phyloP scores from a whole-genome alignment of 352 stramenopile genomes.

The Globisporangium middletonii region DNA sequence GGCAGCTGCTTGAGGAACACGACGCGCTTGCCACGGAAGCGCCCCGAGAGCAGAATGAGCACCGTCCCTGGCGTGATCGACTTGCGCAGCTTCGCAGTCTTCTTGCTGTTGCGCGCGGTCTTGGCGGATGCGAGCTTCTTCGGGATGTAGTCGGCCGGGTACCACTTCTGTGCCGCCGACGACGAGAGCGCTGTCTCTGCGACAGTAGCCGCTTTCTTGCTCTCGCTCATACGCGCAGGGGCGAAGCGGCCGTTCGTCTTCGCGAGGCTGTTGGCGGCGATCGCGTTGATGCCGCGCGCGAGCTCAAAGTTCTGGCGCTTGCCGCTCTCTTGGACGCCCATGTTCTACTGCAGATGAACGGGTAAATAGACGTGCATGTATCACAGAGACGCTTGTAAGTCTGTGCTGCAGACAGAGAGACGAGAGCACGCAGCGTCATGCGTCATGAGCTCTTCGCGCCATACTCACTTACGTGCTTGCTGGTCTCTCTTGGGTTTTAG shows the following conservation, averaged over 20 bases:
- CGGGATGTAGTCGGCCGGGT: conserved; percentile 70
- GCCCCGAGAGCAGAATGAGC: conserved; percentile 96
- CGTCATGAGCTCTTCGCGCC: no score
- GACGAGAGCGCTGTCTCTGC: conserved; percentile 53
- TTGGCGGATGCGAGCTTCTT: conserved; percentile 68
- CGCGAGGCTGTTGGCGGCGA: conserved; percentile 54
- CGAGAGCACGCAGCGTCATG: no score
- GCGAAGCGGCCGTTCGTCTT: conserved; percentile 55
- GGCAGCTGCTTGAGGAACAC: conserved; percentile 97
- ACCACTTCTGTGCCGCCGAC: conserved; percentile 64
- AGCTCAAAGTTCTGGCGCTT: conserved; percentile 66
- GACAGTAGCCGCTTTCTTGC: conserved; percentile 21
- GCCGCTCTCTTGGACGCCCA: conserved; percentile 11
- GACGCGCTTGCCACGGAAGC: conserved; percentile 98
- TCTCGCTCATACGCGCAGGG: background rate
- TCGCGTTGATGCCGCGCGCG: conserved; percentile 75
- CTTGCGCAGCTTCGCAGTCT: conserved; percentile 92
- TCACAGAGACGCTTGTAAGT: background rate
- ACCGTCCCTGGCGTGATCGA: conserved; percentile 97
- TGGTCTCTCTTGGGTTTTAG: background rate
- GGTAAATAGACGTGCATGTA: no score
- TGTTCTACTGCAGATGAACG: background rate
- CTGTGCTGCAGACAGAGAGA: no score
- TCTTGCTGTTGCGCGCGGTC: conserved; percentile 73
- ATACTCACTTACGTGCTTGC: background rate